phyloP scores from a whole-genome alignment of 1,284 basidiomycete species.

The Agroathelia rolfsii region DNA sequence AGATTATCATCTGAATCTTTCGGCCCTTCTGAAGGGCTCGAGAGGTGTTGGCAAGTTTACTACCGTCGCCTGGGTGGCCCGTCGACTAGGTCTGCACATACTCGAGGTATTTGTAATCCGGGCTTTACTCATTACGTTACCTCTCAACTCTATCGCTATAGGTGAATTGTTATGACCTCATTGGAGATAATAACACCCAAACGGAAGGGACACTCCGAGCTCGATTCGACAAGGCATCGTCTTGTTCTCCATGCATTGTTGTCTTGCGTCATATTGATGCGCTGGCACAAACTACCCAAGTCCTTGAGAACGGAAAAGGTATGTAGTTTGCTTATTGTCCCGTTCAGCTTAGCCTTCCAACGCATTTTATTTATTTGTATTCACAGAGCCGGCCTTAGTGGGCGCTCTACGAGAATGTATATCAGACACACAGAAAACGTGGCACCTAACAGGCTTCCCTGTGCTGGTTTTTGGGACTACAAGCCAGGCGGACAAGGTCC shows the following conservation, averaged over 20 bases:
- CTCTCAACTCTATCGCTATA: conserved; percentile 21
- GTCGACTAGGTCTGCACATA: conserved; percentile 64
- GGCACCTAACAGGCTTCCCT: conserved; percentile 54
- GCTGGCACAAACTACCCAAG: conserved; percentile 63
- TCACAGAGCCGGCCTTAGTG: conserved; percentile 51
- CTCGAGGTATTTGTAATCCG: conserved; percentile 49
- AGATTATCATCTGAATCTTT: conserved; percentile 51
- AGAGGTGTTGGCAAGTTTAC: conserved; percentile 72
- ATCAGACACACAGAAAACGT: conserved; percentile 39
- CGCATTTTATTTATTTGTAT: conserved; percentile 1
- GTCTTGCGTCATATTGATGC: conserved; percentile 82
- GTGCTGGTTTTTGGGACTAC: conserved; percentile 73
- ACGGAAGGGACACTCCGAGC: conserved; percentile 73
- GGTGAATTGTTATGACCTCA: conserved; percentile 81
- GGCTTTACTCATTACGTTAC: not conserved
- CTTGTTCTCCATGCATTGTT: conserved; percentile 81
- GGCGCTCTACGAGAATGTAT: conserved; percentile 63
- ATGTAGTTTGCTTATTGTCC: too few relatives aligned
- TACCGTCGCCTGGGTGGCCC: conserved; percentile 45
- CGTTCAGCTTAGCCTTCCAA: not conserved
- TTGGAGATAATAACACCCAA: conserved; percentile 74
- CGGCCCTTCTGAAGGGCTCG: conserved; percentile 67
- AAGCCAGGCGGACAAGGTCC: conserved; percentile 58
- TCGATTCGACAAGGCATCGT: conserved; percentile 70
- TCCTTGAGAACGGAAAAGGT: conserved; percentile 63